Evolutionary conservation across 805 yeast genomes (phyloP).

Genomic region (Millerozyma acaciae): DNA sequence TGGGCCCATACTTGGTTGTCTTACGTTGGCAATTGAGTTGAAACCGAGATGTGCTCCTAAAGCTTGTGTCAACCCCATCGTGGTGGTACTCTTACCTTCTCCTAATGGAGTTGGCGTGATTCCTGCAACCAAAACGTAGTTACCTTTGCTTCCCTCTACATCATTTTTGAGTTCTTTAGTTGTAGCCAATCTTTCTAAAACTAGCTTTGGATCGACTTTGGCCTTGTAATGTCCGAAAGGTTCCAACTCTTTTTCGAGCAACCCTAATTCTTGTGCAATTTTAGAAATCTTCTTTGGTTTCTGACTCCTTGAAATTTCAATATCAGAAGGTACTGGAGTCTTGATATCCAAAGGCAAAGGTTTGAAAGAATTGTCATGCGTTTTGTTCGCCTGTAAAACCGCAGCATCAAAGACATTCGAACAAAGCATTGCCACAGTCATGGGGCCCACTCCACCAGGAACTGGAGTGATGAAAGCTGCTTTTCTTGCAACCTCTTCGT

Average conservation of each 20-base stretch:
- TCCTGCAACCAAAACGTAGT: constrained; percentile 90
- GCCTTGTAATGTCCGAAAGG: constrained; percentile 88
- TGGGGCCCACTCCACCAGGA: constrained; percentile 99
- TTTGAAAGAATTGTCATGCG: constrained; percentile 44
- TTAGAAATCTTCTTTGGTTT: constrained; percentile 75
- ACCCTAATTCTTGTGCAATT: constrained; percentile 80
- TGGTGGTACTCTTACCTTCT: constrained; percentile 96
- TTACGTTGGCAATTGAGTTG: constrained; percentile 87
- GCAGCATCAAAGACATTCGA: constrained; percentile 83
- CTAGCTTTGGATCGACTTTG: constrained; percentile 57
- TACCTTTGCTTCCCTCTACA: constrained; percentile 75
- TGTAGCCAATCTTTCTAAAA: constrained; percentile 40
- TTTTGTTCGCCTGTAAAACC: constrained; percentile 47
- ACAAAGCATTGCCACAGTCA: constrained; percentile 96
- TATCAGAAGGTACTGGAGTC: constrained; percentile 84
- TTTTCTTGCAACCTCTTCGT: constrained; percentile 53
- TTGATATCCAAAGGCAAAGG: constrained; percentile 52
- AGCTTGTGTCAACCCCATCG: constrained; percentile 96
- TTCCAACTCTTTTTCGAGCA: constrained; percentile 74
- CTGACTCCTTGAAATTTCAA: constrained; percentile 85
- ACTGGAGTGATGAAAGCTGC: constrained; percentile 87
- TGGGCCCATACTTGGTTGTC: constrained; percentile 99
- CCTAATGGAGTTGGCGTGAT: constrained; percentile 98
- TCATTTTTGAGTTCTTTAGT: constrained; percentile 50
- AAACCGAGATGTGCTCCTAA: constrained; percentile 83